Evolutionary conservation across 257 asterid genomes (phyloP), one percentile per base, ranked within the genome.

Genomic region (Dorcoceras hygrometricum): DNA sequence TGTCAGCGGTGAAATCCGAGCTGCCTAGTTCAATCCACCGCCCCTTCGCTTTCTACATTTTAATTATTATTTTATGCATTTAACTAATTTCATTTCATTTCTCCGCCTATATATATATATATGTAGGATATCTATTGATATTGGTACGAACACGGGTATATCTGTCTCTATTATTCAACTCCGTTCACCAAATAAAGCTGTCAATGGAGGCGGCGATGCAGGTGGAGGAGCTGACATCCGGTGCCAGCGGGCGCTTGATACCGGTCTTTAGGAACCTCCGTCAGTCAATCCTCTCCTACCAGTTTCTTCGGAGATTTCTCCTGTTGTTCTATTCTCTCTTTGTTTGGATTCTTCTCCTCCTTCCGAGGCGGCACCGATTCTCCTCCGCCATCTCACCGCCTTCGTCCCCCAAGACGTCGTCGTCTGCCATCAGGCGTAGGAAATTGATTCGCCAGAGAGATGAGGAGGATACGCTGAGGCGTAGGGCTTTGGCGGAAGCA

Each of bases 201-300:
- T 2, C 48, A 62, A 91, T 78, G 76, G 79, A 65, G 48, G 70
- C 74, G 59, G 80, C 78, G 70, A 64, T 83, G 80, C 86, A 72
- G 84, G 84, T 89, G 81, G 97, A 85, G 81, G 97, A 84, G 90
- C 80, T 94, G 3, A 94, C 99, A 4, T 94, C 99, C 75, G 99
- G 99, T 14, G 99, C 99, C 8, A 94, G 99, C 87, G 87, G 95
- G 51, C 89, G 99, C 14, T 85, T 94, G 71, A 94, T 94, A 26
- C 99, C 97, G 75, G 78, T 94, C 23, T 90, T 82, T 76, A 76
- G 59, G 29, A 90, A 90, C 81, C 77, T 93, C 59, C 87, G 87
- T 18, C 87, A 74, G 9, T 84, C 94, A 4, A 74, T 90, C 48
- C 31, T 84, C 25, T 89, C 96, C 4, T 81, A 80, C 80, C 79